phyloP scores from a whole-genome alignment of 352 stramenopile species.

The Globisporangium spiculum region DNA sequence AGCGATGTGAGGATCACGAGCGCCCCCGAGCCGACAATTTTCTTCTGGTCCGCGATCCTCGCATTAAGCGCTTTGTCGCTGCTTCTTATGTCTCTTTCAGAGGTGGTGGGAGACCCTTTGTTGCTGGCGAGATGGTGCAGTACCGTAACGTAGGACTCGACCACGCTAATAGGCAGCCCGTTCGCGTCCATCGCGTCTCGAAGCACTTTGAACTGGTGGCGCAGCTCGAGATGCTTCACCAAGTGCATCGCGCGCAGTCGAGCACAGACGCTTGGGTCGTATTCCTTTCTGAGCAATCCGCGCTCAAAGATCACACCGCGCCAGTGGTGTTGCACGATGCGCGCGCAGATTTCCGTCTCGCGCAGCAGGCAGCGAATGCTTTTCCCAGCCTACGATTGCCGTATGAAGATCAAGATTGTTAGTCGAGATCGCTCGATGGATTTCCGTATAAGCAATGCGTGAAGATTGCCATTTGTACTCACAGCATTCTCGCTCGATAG shows the following conservation, averaged over 20 bases:
- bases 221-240: conserved; percentile 69
- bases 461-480: background rate
- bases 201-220: conserved; percentile 60
- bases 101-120: background rate
- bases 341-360: conserved; percentile 61
- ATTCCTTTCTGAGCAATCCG: conserved; percentile 37
- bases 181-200: conserved; percentile 40
- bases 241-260: conserved; percentile 69
- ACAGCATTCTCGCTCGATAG: conserved; percentile 66
- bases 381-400: conserved; percentile 27
- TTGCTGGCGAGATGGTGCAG: conserved; percentile 49
- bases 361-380: conserved; percentile 50
- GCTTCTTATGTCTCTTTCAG: conserved; percentile 8
- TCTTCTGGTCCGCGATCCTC: conserved; percentile 44
- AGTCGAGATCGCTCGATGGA: background rate
- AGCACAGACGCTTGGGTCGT: conserved; percentile 46
- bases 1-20: conserved; percentile 49
- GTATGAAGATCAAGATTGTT: background rate
- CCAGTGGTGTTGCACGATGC: conserved; percentile 77
- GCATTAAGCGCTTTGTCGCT: conserved; percentile 23
- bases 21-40: conserved; percentile 48
- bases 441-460: too few relatives aligned
- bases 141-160: conserved; percentile 59
- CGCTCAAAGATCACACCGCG: conserved; percentile 61
- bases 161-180: conserved; percentile 41